phyloP scores from a whole-genome alignment of 2,329 filamentous ascomycete genomes.

The Ascochyta pisi region DNA sequence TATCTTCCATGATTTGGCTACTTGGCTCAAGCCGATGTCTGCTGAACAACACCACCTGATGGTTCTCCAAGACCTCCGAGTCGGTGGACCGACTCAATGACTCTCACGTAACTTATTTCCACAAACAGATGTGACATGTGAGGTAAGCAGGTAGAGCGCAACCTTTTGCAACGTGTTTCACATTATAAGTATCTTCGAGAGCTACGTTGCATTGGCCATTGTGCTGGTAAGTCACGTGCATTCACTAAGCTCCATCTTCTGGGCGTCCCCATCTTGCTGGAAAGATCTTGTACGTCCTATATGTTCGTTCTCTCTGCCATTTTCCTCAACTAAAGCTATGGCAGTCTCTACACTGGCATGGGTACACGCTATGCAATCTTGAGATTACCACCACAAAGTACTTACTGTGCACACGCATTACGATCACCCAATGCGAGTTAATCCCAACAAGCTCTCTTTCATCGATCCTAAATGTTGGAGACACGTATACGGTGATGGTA shows the following conservation, averaged over 20 bases:
- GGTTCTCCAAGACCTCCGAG: slow-evolving; percentile 10
- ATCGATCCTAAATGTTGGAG: slow-evolving; percentile 30
- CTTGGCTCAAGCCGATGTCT: background rate
- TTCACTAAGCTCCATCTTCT: background rate
- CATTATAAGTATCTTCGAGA: background rate
- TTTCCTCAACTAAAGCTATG: slow-evolving; percentile 39
- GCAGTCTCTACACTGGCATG: slow-evolving; percentile 34
- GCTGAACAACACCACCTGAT: background rate
- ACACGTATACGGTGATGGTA: slow-evolving; percentile 33
- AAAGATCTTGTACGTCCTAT: slow-evolving; percentile 29
- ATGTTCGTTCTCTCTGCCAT: slow-evolving; percentile 31
- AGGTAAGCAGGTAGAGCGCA: too few species aligned
- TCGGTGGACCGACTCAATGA: slow-evolving; percentile 1
- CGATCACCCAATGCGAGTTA: slow-evolving; percentile 34
- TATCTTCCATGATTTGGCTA: background rate
- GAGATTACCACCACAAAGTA: slow-evolving; percentile 31
- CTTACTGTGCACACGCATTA: slow-evolving; percentile 33
- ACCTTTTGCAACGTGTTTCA: slow-evolving; percentile 29
- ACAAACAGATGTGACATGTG: too few species aligned
- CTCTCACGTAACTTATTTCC: background rate
- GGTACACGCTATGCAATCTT: slow-evolving; percentile 31
- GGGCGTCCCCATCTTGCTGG: slow-evolving; percentile 23
- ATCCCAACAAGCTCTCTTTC: slow-evolving; percentile 37
- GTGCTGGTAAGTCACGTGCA: background rate
- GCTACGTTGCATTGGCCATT: background rate